These are phyloP conservation scores for Rhododendron ovatum DNA, from an alignment of 148 eudicot genomes.

Conservation along the genomic window DNA sequence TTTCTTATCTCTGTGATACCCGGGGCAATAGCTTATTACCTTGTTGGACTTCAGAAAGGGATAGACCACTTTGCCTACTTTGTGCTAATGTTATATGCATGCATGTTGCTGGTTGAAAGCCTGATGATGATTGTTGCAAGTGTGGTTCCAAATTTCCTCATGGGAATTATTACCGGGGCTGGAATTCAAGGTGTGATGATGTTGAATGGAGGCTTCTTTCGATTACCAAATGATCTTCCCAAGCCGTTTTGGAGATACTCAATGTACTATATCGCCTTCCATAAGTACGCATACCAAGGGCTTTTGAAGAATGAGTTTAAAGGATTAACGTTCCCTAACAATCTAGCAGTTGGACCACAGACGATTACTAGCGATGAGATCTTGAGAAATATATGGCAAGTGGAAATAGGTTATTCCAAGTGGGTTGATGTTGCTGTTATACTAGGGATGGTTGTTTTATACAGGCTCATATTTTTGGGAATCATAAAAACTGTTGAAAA, in stretches of 20 bases:
- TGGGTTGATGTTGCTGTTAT: neutral
- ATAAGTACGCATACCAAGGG: conserved; percentile 43
- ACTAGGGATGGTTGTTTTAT: neutral
- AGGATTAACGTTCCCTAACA: conserved; percentile 40
- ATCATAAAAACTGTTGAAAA: neutral
- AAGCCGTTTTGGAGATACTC: conserved; percentile 53
- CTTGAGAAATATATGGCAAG: neutral
- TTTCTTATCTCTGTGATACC: conserved; percentile 38
- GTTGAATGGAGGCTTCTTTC: conserved; percentile 52
- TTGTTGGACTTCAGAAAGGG: conserved; percentile 47
- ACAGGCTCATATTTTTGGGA: neutral
- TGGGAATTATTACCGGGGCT: conserved; percentile 59
- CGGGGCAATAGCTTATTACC: conserved; percentile 46
- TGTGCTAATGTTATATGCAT: conserved; percentile 22
- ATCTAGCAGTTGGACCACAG: conserved; percentile 12
- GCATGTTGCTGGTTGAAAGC: conserved; percentile 53
- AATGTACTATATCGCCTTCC: conserved; percentile 47
- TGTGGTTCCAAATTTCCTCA: conserved; percentile 47
- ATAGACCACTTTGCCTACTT: conserved; percentile 38
- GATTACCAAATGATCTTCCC: conserved; percentile 54
- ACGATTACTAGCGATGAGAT: neutral
- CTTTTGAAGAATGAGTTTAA: conserved; percentile 52
- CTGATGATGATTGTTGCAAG: conserved; percentile 61
- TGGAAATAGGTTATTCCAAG: neutral
- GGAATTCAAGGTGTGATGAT: conserved; percentile 62